Evolutionary conservation across 2,329 filamentous ascomycete genomes (phyloP).

Genomic region (Paracorniculantispora psalliotae): DNA sequence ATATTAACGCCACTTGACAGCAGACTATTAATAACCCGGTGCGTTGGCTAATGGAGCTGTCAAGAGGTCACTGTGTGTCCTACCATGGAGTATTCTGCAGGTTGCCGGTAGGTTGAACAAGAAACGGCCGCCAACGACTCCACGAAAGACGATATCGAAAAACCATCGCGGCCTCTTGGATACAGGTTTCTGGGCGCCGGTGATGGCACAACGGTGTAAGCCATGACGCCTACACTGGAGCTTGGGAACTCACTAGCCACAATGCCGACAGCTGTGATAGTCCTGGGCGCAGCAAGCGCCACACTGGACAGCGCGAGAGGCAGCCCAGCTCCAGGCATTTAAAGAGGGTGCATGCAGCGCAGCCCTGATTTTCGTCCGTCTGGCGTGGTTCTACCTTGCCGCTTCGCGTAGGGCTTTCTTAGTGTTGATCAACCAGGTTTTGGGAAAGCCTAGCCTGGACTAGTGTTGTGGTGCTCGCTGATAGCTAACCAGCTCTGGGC

Average conservation of each 20-base stretch:
- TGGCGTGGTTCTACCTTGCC: not conserved
- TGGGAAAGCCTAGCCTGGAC: not conserved
- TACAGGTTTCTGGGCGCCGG: not conserved
- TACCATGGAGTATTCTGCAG: too few species aligned
- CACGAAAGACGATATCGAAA: not conserved
- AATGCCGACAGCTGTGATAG: not conserved
- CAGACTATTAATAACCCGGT: too few species aligned
- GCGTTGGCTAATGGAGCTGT: too few species aligned
- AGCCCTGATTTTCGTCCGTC: not conserved
- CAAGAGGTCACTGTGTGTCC: too few species aligned
- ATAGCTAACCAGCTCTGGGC: too few species aligned
- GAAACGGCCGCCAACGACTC: not conserved
- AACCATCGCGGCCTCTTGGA: too few species aligned
- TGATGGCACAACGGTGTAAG: not conserved
- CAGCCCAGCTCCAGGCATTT: not conserved
- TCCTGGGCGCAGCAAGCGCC: not conserved
- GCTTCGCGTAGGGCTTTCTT: not conserved
- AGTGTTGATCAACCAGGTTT: constrained; percentile 2
- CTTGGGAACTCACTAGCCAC: not conserved
- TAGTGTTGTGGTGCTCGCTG: not conserved
- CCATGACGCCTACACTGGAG: not conserved
- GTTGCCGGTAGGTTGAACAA: too few species aligned
- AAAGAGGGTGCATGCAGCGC: not conserved
- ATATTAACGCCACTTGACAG: too few species aligned
- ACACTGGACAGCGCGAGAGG: not conserved